A percentile compares a stretch with the other conserved stretches of the same genome.
Conservation (phyloP, 2,329 filamentous ascomycete species). For the Colletotrichum plurivorum region DNA sequence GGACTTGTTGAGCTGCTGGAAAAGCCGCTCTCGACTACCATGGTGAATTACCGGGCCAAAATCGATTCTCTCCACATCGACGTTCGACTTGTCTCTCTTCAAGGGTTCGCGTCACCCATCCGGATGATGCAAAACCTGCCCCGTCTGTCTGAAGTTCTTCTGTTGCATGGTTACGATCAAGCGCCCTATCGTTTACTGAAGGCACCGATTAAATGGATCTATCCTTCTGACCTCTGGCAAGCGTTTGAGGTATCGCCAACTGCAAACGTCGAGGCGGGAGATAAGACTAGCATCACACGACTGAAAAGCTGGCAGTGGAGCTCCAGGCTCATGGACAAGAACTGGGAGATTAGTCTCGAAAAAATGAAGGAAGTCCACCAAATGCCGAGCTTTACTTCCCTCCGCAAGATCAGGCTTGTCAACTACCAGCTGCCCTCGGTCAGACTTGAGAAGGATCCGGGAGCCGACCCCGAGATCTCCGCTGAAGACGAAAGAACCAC, state of each 20-base stretch:
- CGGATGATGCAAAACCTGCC: conserved; percentile 75
- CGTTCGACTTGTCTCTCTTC: conserved; percentile 72
- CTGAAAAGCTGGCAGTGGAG: conserved; percentile 75
- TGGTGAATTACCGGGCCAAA: conserved; percentile 78
- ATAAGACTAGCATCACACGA: conserved; percentile 50
- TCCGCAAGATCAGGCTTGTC: conserved; percentile 72
- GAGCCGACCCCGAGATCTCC: conserved; percentile 58
- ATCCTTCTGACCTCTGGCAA: conserved; percentile 75
- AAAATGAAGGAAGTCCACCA: conserved; percentile 67
- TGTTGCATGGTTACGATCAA: conserved; percentile 79
- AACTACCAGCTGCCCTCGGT: conserved; percentile 73
- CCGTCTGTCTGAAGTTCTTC: conserved; percentile 77
- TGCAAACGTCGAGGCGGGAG: conserved; percentile 57
- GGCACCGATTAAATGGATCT: conserved; percentile 75
- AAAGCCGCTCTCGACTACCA: conserved; percentile 62
- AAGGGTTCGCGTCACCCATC: conserved; percentile 62
- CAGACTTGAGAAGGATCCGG: conserved; percentile 51
- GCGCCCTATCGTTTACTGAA: conserved; percentile 75
- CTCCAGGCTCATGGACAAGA: conserved; percentile 60
- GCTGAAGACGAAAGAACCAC: conserved; percentile 50
- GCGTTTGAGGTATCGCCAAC: conserved; percentile 65
- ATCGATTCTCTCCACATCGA: conserved; percentile 80
- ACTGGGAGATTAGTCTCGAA: conserved; percentile 53
- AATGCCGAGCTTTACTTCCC: conserved; percentile 67
- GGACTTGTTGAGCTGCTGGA: conserved; percentile 68